Conservation (phyloP, 345 rosid genomes). For the Citrus medica region DNA sequence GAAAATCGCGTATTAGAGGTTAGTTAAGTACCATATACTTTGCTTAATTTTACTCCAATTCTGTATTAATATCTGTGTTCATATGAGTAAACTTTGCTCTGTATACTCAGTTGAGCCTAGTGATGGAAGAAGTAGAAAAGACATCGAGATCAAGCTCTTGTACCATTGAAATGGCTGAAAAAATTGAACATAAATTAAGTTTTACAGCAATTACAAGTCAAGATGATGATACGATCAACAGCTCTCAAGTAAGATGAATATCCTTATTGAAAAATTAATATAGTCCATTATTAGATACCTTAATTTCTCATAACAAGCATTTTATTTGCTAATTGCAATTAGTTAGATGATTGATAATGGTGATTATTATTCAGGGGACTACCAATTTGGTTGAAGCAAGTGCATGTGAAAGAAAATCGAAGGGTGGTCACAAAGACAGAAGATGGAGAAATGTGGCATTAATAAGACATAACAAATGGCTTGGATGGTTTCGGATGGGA, state of each 20-base stretch:
- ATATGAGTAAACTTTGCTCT: neutral
- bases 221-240: neutral
- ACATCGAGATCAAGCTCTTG: constrained; percentile 17
- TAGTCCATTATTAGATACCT: neutral
- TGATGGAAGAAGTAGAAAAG: constrained; percentile 17
- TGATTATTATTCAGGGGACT: neutral
- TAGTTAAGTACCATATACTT: neutral
- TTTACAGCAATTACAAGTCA: neutral
- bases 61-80: neutral
- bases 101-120: constrained; percentile 5
- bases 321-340: neutral
- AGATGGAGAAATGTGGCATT: neutral
- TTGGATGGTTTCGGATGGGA: constrained; percentile 17
- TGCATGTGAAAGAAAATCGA: neutral
- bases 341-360: neutral
- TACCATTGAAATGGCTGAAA: neutral
- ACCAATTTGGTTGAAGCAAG: neutral
- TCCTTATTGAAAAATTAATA: neutral
- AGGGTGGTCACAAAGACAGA: neutral
- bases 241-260: neutral
- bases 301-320: neutral
- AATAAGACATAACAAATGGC: neutral
- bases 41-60: neutral
- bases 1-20: constrained; percentile 38
- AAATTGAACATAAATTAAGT: neutral